Conservation (phyloP, 2,329 filamentous ascomycete species). For the Aspergillus pseudoglaucus region DNA sequence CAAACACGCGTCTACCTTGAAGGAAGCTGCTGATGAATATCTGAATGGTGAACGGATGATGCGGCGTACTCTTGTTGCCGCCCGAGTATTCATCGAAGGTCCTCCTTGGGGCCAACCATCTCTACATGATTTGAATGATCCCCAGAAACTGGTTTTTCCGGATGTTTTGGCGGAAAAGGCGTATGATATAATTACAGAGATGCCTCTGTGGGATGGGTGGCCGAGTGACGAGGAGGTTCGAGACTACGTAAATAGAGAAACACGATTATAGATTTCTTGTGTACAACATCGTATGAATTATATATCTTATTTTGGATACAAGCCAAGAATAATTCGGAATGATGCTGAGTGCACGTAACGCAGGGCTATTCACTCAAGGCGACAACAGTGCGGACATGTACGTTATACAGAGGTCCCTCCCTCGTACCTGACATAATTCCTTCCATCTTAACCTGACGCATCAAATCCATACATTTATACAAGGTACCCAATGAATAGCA, state of each 20-base stretch:
- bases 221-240: slow-evolving; percentile 36
- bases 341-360: no score
- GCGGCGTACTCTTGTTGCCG: slow-evolving; percentile 35
- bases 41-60: slow-evolving; percentile 33
- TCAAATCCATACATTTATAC: no score
- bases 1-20: slow-evolving; percentile 24
- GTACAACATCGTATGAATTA: slow-evolving; percentile 11
- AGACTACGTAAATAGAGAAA: slow-evolving; percentile 24
- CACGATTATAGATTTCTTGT: slow-evolving; percentile 3
- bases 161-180: slow-evolving; percentile 28
- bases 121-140: background rate
- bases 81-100: slow-evolving; percentile 36
- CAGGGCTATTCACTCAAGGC: no score
- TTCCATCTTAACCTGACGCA: no score
- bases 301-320: background rate
- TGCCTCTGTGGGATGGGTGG: slow-evolving; percentile 34
- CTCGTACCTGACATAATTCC: no score
- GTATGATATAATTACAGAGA: slow-evolving; percentile 30
- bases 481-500: no score
- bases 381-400: no score
- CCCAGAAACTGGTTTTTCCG: slow-evolving; percentile 13
- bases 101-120: slow-evolving; percentile 17
- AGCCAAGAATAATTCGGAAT: no score
- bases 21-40: slow-evolving; percentile 28
- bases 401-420: no score